Evolutionary conservation across 2,329 filamentous ascomycete genomes (phyloP).

Genomic region (Aspergillus eucalypticola): DNA sequence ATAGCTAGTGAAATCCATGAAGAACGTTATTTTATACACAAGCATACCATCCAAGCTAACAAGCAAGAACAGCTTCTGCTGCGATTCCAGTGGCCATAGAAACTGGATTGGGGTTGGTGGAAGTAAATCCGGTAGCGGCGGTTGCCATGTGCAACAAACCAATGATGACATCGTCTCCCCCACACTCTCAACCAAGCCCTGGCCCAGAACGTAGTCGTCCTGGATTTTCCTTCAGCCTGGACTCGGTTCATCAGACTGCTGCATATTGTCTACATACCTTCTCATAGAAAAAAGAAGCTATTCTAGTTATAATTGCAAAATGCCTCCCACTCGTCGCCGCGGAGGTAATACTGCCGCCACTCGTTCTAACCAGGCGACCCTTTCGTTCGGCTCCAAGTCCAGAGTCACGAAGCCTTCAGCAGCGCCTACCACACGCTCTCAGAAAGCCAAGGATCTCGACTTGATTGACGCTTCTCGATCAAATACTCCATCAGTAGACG

Average conservation of each 20-base stretch:
- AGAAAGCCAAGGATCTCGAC: constrained; percentile 37
- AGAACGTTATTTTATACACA: no score
- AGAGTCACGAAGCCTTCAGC: constrained; percentile 60
- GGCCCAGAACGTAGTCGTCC: constrained; percentile 5
- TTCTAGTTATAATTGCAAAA: constrained; percentile 20
- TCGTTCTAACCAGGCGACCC: constrained; percentile 56
- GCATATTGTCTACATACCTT: background rate
- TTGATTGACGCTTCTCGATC: constrained; percentile 39
- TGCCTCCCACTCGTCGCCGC: constrained; percentile 46
- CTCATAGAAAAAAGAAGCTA: background rate
- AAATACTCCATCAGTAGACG: constrained; percentile 22
- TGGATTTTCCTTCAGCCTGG: constrained; percentile 5
- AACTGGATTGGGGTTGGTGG: background rate
- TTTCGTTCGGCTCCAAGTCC: constrained; percentile 61
- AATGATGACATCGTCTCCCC: constrained; percentile 23
- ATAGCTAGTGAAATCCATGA: no score
- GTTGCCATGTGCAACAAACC: constrained; percentile 18
- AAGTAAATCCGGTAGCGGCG: background rate
- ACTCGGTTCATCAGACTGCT: background rate
- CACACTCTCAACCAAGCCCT: constrained; percentile 5
- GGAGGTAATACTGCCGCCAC: constrained; percentile 39
- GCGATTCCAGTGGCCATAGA: no score
- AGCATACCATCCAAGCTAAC: no score
- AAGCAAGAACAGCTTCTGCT: no score
- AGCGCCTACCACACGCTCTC: constrained; percentile 31